Percentiles rank a stretch among this genome's conserved stretches.
These are phyloP conservation scores for Bipolaris sorokiniana DNA, from an alignment of 2,329 filamentous ascomycete species.

Conservation along the genomic window DNA sequence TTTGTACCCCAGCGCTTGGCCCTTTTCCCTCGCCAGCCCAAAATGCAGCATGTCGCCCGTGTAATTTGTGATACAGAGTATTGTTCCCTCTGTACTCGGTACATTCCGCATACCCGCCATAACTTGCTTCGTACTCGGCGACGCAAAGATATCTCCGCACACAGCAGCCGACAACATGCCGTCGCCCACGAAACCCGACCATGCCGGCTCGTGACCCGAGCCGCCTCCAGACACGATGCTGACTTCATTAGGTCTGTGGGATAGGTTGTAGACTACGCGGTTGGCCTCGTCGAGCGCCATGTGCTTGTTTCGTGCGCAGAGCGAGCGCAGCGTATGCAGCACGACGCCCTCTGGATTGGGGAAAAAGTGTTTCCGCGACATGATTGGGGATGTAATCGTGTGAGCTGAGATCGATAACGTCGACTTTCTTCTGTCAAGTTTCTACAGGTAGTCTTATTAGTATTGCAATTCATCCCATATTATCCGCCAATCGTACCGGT, in stretches of 20 bases:
- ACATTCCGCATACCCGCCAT: slow-evolving; percentile 57
- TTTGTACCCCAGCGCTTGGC: slow-evolving; percentile 53
- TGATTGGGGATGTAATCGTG: slow-evolving; percentile 28
- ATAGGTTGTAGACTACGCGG: slow-evolving; percentile 57
- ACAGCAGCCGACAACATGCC: slow-evolving; percentile 58
- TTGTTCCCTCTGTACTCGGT: slow-evolving; percentile 54
- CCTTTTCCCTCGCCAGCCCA: slow-evolving; percentile 57
- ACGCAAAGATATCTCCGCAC: slow-evolving; percentile 58
- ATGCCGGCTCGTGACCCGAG: slow-evolving; percentile 57
- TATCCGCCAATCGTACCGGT: background rate
- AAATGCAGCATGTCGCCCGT: slow-evolving; percentile 59
- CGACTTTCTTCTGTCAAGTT: background rate
- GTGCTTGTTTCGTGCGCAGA: slow-evolving; percentile 54
- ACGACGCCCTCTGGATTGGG: slow-evolving; percentile 58
- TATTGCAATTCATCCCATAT: background rate
- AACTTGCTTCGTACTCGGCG: slow-evolving; percentile 56
- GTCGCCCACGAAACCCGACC: slow-evolving; percentile 57
- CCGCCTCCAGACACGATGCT: slow-evolving; percentile 57
- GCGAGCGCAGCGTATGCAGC: slow-evolving; percentile 55
- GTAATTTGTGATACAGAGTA: slow-evolving; percentile 58
- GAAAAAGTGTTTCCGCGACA: slow-evolving; percentile 64
- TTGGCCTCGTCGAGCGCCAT: slow-evolving; percentile 54
- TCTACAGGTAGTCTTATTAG: background rate
- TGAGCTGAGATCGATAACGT: background rate
- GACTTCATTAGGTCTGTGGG: slow-evolving; percentile 53